Conservation (phyloP, 352 stramenopile genomes). For the Globisporangium canariense region DNA sequence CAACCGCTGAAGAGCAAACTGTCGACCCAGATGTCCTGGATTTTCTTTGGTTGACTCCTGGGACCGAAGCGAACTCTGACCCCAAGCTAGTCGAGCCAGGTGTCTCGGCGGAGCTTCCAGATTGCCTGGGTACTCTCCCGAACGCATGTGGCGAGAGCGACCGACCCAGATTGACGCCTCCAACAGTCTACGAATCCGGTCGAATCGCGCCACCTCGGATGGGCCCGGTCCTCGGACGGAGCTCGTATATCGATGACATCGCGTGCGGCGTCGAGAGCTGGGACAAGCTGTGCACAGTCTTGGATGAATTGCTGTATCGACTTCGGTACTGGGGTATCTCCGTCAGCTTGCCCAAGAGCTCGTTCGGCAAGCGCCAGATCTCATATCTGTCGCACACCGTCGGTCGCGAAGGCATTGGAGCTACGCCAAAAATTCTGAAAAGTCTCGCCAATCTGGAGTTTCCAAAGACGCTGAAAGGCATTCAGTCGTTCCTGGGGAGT, state of each 20-base stretch:
- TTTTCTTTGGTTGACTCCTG: background rate
- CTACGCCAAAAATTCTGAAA: conserved; percentile 14
- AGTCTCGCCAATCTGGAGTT: conserved; percentile 12
- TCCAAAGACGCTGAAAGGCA: conserved; percentile 15
- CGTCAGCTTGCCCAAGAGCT: conserved; percentile 25
- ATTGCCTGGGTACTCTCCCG: no score
- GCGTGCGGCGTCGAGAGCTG: conserved; percentile 12
- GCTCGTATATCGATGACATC: conserved; percentile 21
- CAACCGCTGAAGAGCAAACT: background rate
- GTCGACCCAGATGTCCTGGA: conserved; percentile 13
- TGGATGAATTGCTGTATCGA: conserved; percentile 13
- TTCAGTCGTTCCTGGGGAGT: conserved; percentile 20
- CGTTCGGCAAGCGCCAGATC: conserved; percentile 9
- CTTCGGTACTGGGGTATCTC: conserved; percentile 22
- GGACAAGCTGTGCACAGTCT: conserved; percentile 4
- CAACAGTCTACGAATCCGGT: no score
- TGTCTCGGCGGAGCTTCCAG: no score
- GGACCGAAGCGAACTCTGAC: no score
- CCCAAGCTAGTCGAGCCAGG: no score
- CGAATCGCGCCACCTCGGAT: no score
- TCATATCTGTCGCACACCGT: conserved; percentile 21
- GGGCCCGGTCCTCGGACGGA: background rate
- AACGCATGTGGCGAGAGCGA: no score
- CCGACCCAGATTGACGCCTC: no score
- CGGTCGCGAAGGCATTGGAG: conserved; percentile 5